Evolutionary conservation across 345 rosid species (phyloP).

Genomic region (Geranium rotundifolium): DNA sequence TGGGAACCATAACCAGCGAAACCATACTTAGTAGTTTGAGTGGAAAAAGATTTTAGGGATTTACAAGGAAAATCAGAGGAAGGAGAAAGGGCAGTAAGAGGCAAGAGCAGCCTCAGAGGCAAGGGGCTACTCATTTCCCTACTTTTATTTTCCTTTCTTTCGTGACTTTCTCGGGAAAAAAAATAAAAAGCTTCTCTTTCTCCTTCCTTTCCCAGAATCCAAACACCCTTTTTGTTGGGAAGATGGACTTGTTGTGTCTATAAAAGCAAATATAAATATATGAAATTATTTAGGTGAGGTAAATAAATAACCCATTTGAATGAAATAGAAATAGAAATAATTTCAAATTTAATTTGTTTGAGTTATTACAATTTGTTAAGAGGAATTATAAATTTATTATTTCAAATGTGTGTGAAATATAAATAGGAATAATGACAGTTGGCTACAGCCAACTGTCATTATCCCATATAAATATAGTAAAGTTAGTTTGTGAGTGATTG

Average conservation of each 20-base stretch:
- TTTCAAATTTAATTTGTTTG: no score
- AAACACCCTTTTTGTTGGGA: neutral
- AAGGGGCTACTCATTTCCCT: conserved; percentile 7
- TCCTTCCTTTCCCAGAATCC: neutral
- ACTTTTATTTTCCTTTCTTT: neutral
- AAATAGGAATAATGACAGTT: no score
- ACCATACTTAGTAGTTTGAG: neutral
- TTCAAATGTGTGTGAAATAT: no score
- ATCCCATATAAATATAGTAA: no score
- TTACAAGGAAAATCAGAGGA: conserved; percentile 5
- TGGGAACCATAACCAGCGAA: neutral
- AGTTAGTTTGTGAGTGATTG: no score
- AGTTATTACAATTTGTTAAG: no score
- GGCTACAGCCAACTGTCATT: no score
- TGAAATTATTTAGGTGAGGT: no score
- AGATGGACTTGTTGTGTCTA: neutral
- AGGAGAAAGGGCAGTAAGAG: conserved; percentile 1
- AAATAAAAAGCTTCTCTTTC: neutral
- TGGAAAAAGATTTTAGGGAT: neutral
- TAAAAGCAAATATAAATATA: no score
- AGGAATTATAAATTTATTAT: no score
- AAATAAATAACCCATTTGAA: no score
- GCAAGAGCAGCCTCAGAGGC: conserved; percentile 9
- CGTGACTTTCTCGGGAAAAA: neutral
- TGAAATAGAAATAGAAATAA: no score